Base-by-base conservation (phyloP, 108 stramenopile species). In the Conticribra guillardii region DNA sequence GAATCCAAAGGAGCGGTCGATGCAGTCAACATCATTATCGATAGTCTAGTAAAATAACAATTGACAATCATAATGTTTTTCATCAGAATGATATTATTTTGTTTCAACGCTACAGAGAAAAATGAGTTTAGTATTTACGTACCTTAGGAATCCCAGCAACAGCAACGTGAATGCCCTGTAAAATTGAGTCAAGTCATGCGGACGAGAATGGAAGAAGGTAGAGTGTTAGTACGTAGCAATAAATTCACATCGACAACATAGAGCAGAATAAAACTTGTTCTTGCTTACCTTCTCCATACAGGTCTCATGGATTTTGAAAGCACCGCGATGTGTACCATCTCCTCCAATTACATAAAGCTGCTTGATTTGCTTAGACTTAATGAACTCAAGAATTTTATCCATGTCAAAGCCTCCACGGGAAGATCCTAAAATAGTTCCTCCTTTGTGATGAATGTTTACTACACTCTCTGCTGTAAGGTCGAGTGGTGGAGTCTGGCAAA, bases 311-410 rank as follows among this genome's bases (percentile, higher is more conserved):
- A 95, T 92, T 70, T 76, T 72, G 64, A 90, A 88, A 27, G 97
- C 97, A 23, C 97, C 98, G 9, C 98, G 86, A 81, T 98, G 97
- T 26, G 98, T 99, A 27, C 98, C 98, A 81, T 99, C 98, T 9
- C 98, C 98, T 31, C 98, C 98, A 79, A 99, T 96, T 24, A 99
- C 92, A 79, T 89, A 99, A 11, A 99, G 79, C 60, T 96, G 95
- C 53, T 82, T 84, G 54, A 98, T 85, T 26, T 84, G 82, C 51
- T 85, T 72, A 5, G 77, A 60, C 47, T 80, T 52, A 54, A 94
- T 50, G 62, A 89, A 89, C 15, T 90, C 79, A 7, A 95, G 21
- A 67, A 96, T 98, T 65, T 92, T 94, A 11, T 97, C 97, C 7
- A 95, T 67, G 61, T 97, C 92, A 64, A 97, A 97, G 23, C 98